Evolutionary conservation across 805 yeast genomes (phyloP).

Genomic region (Brettanomyces custersianus): DNA sequence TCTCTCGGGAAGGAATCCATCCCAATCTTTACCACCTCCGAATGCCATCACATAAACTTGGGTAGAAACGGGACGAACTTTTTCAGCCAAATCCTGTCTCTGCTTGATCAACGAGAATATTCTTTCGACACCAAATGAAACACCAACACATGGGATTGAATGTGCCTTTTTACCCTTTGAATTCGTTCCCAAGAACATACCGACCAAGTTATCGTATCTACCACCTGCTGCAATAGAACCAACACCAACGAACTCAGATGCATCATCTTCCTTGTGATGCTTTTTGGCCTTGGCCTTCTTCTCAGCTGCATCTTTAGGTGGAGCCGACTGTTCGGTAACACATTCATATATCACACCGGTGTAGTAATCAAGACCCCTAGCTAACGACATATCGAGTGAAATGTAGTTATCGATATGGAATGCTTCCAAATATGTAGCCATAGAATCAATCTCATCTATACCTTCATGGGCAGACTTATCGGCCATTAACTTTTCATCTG

Average conservation of each 20-base stretch:
- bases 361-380: constrained; percentile 96
- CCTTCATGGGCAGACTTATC: constrained; percentile 77
- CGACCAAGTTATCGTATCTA: constrained; percentile 91
- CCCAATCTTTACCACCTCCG: constrained; percentile 97
- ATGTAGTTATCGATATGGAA: constrained; percentile 60
- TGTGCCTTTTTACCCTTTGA: constrained; percentile 58
- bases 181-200: constrained; percentile 83
- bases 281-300: constrained; percentile 37
- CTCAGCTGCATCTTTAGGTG: constrained; percentile 73
- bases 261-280: constrained; percentile 65
- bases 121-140: constrained; percentile 96
- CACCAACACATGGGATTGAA: constrained; percentile 94
- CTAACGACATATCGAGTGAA: constrained; percentile 88
- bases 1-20: constrained; percentile 85
- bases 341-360: constrained; percentile 97
- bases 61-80: constrained; percentile 76
- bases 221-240: constrained; percentile 99
- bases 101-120: constrained; percentile 82
- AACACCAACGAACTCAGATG: constrained; percentile 93
- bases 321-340: constrained; percentile 93
- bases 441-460: constrained; percentile 64
- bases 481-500: constrained; percentile 47
- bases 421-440: constrained; percentile 75
- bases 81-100: constrained; percentile 52
- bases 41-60: constrained; percentile 96